Conservation (phyloP, 257 asterid species). For the Anisodus acutangulus region DNA sequence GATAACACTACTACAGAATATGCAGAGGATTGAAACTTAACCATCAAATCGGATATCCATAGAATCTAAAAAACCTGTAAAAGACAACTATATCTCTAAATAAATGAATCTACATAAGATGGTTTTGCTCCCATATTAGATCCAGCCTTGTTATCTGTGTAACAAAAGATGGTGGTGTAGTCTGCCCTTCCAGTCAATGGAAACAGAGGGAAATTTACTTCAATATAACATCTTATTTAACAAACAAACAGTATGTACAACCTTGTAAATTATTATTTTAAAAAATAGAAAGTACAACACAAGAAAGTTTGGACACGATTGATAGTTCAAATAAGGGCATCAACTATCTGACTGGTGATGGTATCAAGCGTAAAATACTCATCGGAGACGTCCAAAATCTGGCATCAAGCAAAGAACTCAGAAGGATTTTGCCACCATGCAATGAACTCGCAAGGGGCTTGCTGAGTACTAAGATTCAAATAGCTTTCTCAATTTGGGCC, state of each 20-base stretch:
- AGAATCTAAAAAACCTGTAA: neutral
- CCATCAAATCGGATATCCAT: neutral
- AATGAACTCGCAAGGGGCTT: neutral
- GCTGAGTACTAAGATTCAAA: neutral
- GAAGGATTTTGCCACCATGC: neutral
- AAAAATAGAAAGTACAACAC: neutral
- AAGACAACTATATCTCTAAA: neutral
- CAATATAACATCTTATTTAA: neutral
- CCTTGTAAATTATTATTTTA: neutral
- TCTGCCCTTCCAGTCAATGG: neutral
- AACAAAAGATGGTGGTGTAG: neutral
- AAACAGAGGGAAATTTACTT: neutral
- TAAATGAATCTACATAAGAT: neutral
- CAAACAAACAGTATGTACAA: neutral
- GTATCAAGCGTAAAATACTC: neutral
- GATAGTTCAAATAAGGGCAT: neutral
- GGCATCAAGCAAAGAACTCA: neutral
- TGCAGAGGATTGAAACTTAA: neutral
- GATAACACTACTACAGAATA: slow-evolving; percentile 10
- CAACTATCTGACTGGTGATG: neutral
- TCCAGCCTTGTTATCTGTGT: neutral
- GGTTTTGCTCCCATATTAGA: neutral
- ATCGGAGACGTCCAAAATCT: neutral
- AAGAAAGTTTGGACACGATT: neutral
- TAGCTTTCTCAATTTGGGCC: slow-evolving; percentile 12